Base-by-base conservation (phyloP, 306 rosid species). In the Gleditsia sinensis region DNA sequence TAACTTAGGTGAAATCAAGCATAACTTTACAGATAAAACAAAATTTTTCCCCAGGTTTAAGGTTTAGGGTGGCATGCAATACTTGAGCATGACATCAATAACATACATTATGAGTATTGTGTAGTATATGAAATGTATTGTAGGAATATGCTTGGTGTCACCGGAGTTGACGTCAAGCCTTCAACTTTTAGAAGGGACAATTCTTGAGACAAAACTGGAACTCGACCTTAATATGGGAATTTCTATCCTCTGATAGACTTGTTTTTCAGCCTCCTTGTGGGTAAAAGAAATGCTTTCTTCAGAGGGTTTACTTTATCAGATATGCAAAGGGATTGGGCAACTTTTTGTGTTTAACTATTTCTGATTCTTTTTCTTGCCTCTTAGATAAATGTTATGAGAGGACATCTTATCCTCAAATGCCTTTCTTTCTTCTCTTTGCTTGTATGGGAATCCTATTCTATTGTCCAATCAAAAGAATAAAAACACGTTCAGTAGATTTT, bases 401-500 rank as follows among this genome's bases (percentile, higher is more conserved):
- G 25, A 60, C 42, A 42, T 62, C 30, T 62, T 80, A 58, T 65
- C 46, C 71, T 51, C 13, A 57, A 74, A 40, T 76, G 50, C 57
- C 76, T 62, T 75, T 40, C 55, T 17, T 51, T 51, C 46, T 54
- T 55, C 17, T 24, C 23, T 45, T 75, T 14, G 21, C 60, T 69
- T 43, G 19, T 33, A 40, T 59, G 14, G 1, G 20, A 51, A 75
- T 62, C 61, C 42, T 46, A 28, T 57, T 65, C 54, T 32, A 51
- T 56, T 71, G 60, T 49, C 65, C 25, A 12, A 45, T 30, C 5
- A n/a, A 46, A 34, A 59, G 64, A 33, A 33, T 32, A 33, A 71
- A 16, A 25, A 54, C 71, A 48, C 46, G 25, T 3, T 46, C 19
- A 56, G 34, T 12, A 56, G 45, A 16, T 72, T 72, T 57, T 77